Evolutionary conservation across 371 early-diverging fungal species (phyloP).

Genomic region (Sporodiniella umbellata): DNA sequence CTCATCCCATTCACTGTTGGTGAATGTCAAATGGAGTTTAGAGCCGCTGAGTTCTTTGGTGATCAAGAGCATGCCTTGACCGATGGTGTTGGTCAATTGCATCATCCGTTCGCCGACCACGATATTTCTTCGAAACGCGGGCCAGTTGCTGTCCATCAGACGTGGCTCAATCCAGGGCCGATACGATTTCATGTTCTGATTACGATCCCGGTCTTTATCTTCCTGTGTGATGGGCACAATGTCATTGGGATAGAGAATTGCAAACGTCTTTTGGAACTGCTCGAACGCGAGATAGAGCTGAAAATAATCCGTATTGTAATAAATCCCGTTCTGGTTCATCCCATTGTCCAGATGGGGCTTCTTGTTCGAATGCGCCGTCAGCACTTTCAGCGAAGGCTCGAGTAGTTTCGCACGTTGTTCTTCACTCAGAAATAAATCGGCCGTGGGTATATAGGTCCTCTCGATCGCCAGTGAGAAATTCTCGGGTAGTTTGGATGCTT

Average conservation of each 20-base stretch:
- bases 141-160: constrained; percentile 45
- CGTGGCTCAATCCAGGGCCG: constrained; percentile 43
- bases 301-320: constrained; percentile 52
- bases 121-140: constrained; percentile 48
- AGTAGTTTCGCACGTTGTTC: constrained; percentile 31
- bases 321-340: constrained; percentile 53
- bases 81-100: constrained; percentile 40
- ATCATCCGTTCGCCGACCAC: constrained; percentile 49
- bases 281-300: constrained; percentile 46
- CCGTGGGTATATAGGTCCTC: constrained; percentile 1
- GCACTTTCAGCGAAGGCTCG: constrained; percentile 31
- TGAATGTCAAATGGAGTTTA: constrained; percentile 48
- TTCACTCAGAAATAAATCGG: constrained; percentile 7
- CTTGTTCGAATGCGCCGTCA: constrained; percentile 41
- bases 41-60: constrained; percentile 50
- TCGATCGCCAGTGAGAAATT: constrained; percentile 35
- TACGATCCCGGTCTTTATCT: constrained; percentile 41
- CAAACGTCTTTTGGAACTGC: constrained; percentile 42
- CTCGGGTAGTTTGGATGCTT: constrained; percentile 28
- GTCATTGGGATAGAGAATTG: constrained; percentile 31
- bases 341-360: constrained; percentile 51
- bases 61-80: constrained; percentile 45
- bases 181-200: constrained; percentile 47
- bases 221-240: constrained; percentile 15
- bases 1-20: constrained; percentile 52